A percentile compares a stretch with the other conserved stretches of the same genome.
These are phyloP conservation scores for Physaria fendleri DNA, from an alignment of 345 rosid genomes.

Conservation along the genomic window DNA sequence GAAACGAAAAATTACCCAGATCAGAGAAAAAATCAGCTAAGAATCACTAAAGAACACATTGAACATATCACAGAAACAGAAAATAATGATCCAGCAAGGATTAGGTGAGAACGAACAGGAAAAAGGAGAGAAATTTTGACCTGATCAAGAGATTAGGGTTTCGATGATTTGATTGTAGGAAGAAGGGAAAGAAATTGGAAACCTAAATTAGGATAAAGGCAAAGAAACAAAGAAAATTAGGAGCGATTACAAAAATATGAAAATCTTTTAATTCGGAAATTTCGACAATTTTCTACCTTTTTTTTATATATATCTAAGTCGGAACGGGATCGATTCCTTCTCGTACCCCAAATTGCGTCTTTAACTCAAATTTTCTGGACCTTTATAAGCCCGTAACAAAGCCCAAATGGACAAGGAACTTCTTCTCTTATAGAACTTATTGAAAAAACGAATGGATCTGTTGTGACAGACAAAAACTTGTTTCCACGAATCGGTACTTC, in stretches of 20 bases:
- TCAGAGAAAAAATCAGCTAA: background rate
- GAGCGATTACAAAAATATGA: too few species aligned
- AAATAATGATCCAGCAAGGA: background rate
- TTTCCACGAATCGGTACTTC: too few species aligned
- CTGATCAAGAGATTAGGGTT: constrained; percentile 22
- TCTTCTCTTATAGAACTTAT: too few species aligned
- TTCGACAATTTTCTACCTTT: background rate
- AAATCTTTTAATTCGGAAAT: constrained; percentile 7
- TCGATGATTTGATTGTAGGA: constrained; percentile 3
- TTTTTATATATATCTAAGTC: background rate
- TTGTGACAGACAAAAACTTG: too few species aligned
- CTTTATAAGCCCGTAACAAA: background rate
- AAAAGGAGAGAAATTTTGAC: background rate
- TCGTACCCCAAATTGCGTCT: background rate
- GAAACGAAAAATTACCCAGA: background rate
- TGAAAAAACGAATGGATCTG: too few species aligned
- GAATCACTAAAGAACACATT: background rate
- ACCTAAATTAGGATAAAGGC: constrained; percentile 11
- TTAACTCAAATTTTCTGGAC: background rate
- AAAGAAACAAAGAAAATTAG: background rate
- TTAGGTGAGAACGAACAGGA: background rate
- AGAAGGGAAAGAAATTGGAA: background rate
- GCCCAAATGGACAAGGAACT: too few species aligned
- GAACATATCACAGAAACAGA: background rate
- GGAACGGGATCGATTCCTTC: constrained; percentile 14